These are phyloP conservation scores for Pseudopithomyces chartarum DNA, from an alignment of 2,329 filamentous ascomycete species.

Conservation along the genomic window DNA sequence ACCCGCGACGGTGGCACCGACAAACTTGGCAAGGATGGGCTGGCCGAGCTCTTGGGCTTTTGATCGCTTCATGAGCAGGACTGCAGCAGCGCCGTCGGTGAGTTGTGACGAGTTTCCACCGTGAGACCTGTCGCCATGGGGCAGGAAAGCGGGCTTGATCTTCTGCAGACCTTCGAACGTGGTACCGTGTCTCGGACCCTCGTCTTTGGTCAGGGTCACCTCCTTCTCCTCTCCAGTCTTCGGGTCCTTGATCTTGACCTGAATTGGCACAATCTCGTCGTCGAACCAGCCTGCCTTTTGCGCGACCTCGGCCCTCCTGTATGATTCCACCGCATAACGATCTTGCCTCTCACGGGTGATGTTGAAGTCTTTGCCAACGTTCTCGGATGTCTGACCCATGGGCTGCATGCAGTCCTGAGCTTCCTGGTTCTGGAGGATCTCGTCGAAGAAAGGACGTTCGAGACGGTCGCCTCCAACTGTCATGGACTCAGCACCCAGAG, in stretches of 20 bases:
- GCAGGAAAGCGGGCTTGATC: conserved; percentile 86
- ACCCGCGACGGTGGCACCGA: conserved; percentile 87
- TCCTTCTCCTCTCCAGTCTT: conserved; percentile 79
- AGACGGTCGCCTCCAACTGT: conserved; percentile 71
- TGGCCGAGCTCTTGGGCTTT: conserved; percentile 85
- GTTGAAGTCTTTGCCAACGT: conserved; percentile 88
- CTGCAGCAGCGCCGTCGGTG: conserved; percentile 88
- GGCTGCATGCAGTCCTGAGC: conserved; percentile 85
- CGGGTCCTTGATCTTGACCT: conserved; percentile 78
- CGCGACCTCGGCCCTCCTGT: conserved; percentile 82
- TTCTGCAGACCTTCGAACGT: conserved; percentile 82
- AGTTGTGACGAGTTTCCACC: conserved; percentile 95
- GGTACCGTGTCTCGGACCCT: conserved; percentile 89
- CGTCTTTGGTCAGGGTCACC: conserved; percentile 81
- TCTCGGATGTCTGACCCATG: conserved; percentile 98
- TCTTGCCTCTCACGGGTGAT: conserved; percentile 83
- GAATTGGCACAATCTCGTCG: conserved; percentile 92
- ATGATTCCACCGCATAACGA: conserved; percentile 83
- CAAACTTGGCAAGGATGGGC: conserved; percentile 93
- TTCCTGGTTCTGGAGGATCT: conserved; percentile 76
- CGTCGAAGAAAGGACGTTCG: conserved; percentile 75
- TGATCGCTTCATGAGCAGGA: conserved; percentile 93
- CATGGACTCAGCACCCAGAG: conserved; percentile 90
- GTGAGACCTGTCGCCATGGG: conserved; percentile 84
- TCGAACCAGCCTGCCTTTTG: conserved; percentile 91